Evolutionary conservation across 176 grass and related monocot species (phyloP).

Genomic region (Panicum miliaceum): DNA sequence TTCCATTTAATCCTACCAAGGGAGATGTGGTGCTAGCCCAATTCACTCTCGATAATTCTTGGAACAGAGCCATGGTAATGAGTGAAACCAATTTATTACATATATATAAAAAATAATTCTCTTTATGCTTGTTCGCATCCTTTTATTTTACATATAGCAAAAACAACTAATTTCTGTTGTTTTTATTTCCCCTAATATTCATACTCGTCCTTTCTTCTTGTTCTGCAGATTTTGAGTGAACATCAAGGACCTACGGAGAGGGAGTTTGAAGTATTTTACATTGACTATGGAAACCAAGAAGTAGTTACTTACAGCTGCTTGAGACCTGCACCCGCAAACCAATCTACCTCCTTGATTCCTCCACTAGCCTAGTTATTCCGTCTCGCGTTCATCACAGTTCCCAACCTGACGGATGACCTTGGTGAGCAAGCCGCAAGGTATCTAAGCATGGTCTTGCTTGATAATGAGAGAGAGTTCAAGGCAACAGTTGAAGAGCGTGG

Average conservation of each 20-base stretch:
- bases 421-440: constrained; percentile 55
- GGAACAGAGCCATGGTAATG: constrained; percentile 86
- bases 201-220: constrained; percentile 17
- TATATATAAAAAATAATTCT: background rate
- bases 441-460: constrained; percentile 48
- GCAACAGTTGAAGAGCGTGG: constrained; percentile 60
- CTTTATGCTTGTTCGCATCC: too few relatives aligned
- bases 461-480: constrained; percentile 45
- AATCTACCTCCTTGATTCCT: constrained; percentile 41
- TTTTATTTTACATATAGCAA: background rate
- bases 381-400: constrained; percentile 61
- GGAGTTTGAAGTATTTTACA: constrained; percentile 66
- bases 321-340: constrained; percentile 40
- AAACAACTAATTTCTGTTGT: background rate
- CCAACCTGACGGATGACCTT: constrained; percentile 52
- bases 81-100: background rate
- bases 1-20: constrained; percentile 67
- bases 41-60: constrained; percentile 63
- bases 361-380: constrained; percentile 55
- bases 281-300: constrained; percentile 81
- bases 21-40: constrained; percentile 72
- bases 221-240: constrained; percentile 59
- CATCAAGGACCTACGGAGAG: constrained; percentile 45
- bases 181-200: background rate
- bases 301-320: constrained; percentile 55